Conservation (phyloP, 306 rosid genomes). For the Inga oerstediana region DNA sequence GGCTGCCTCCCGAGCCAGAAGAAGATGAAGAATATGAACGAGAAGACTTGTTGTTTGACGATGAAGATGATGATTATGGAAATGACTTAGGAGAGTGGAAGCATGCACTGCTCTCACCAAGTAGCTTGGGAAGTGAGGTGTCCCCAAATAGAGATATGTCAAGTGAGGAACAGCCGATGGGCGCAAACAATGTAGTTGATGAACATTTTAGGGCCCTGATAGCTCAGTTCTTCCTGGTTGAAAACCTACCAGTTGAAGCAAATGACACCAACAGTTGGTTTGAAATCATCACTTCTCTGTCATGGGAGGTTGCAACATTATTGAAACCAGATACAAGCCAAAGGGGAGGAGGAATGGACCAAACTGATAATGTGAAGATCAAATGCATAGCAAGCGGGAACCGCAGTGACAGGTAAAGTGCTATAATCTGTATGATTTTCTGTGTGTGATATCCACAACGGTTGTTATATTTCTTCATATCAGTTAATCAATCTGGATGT, state of each 20-base stretch:
- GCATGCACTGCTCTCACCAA: slow-evolving; percentile 59
- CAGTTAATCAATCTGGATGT: background rate
- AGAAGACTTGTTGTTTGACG: slow-evolving; percentile 67
- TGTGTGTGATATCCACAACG: slow-evolving; percentile 6
- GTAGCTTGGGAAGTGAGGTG: slow-evolving; percentile 83
- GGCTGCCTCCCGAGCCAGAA: slow-evolving; percentile 99
- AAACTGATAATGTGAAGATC: slow-evolving; percentile 89
- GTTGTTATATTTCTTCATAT: slow-evolving; percentile 30
- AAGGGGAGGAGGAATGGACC: slow-evolving; percentile 92
- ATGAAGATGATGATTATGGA: slow-evolving; percentile 76
- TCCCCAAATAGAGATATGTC: slow-evolving; percentile 65
- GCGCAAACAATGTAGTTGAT: slow-evolving; percentile 85
- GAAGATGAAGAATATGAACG: slow-evolving; percentile 81
- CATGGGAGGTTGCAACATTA: slow-evolving; percentile 96
- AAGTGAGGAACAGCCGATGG: slow-evolving; percentile 72
- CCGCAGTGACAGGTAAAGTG: slow-evolving; percentile 67
- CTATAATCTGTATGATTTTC: slow-evolving; percentile 12
- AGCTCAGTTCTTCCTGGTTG: slow-evolving; percentile 87
- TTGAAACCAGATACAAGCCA: slow-evolving; percentile 94
- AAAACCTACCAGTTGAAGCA: slow-evolving; percentile 73
- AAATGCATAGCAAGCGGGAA: slow-evolving; percentile 89
- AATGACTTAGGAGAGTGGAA: slow-evolving; percentile 83
- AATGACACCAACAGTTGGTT: slow-evolving; percentile 72
- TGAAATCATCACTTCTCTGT: slow-evolving; percentile 81
- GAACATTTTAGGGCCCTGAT: slow-evolving; percentile 95